These are phyloP conservation scores for Leishmania tropica DNA, from an alignment of 208 protist species.

Conservation along the genomic window DNA sequence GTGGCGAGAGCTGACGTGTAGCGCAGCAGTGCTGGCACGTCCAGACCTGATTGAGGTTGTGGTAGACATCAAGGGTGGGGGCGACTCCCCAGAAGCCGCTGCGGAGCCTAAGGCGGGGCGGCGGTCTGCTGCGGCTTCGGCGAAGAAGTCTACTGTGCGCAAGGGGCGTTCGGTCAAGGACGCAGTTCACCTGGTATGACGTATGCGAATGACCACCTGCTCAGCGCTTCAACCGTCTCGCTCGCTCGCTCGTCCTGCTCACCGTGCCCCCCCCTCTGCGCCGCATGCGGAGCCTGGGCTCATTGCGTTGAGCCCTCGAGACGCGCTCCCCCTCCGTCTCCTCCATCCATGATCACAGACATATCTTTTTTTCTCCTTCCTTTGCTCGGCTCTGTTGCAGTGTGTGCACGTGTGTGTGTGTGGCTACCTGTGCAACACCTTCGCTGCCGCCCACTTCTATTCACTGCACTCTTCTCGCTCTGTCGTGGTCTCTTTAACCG, in stretches of 20 bases:
- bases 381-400: neutral
- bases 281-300: neutral
- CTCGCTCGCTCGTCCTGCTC: neutral
- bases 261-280: neutral
- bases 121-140: neutral
- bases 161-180: neutral
- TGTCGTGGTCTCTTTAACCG: neutral
- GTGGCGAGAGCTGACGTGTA: conserved; percentile 26
- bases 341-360: neutral
- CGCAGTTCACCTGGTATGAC: neutral
- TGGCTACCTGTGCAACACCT: neutral
- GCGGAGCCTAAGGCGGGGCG: neutral
- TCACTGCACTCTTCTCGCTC: neutral
- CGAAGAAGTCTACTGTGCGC: neutral
- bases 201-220: neutral
- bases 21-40: conserved; percentile 1
- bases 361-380: neutral
- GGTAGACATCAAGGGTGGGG: conserved; percentile 10
- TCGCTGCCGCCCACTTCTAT: neutral
- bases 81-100: neutral
- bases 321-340: neutral
- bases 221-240: neutral
- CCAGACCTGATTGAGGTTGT: conserved; percentile 18
- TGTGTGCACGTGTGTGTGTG: neutral
- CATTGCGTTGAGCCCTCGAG: neutral